Evolutionary conservation across 306 rosid genomes (phyloP), one percentile per base, ranked within the genome.

Genomic region (Aeschynomene evenia): DNA sequence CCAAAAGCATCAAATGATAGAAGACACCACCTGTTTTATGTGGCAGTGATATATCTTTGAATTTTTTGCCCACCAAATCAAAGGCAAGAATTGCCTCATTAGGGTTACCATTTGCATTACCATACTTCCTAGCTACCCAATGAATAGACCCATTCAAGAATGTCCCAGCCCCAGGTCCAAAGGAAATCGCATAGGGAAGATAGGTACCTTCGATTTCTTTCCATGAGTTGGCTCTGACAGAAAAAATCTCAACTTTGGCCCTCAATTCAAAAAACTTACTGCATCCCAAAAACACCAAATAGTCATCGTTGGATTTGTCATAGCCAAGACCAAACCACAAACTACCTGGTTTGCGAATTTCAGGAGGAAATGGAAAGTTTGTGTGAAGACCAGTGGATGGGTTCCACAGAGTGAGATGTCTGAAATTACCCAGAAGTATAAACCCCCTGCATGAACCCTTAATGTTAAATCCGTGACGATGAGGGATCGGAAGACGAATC

Each of bases 101-200:
- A 0, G 39, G 9, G 7, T 5, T 1, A 34, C 39, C 39, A 7
- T 8, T 1, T 36, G 42, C 3, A 24, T 2, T 24, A 24, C 29
- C 29, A 24, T 24, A 24, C 29, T 24, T 24, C 29, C 2, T 24
- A 24, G 29, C 4, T 4, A 24, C 29, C 69, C 63, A 67, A 34
- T 75, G 74, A 58, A 75, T 23, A 36, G 63, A 61, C 4, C 23
- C 48, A 5, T 58, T 75, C 0, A 75, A 9, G 11, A 57, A n/a
- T 4, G 11, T 2, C 5, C 33, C 79, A 9, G 68, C 21, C 9
- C 3, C 8, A 33, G 2, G 11, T 14, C 0, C 28, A 9, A 1
- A 33, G 37, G 8, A 33, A 4, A 16, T 9, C 0, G 13, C 2
- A 1, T 15, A 1, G 9, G n/a, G 28, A 22, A n/a, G 33, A 6